Evolutionary conservation across 1,284 basidiomycete species (phyloP).

Genomic region (Microbotryum violaceum): DNA sequence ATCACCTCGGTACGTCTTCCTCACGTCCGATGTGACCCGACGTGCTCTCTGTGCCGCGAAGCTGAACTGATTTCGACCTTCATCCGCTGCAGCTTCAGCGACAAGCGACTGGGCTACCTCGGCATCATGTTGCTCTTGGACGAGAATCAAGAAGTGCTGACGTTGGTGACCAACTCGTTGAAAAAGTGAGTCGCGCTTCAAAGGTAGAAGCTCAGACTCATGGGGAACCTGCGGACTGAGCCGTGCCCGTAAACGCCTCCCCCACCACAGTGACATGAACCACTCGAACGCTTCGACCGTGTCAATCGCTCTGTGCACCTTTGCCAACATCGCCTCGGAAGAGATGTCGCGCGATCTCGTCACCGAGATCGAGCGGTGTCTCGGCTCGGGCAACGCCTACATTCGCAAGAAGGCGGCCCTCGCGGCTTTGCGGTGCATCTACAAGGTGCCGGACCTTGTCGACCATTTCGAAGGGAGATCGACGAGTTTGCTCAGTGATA

Average conservation of each 20-base stretch:
- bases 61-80: background rate
- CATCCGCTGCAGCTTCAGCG: constrained; percentile 55
- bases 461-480: constrained; percentile 87
- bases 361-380: constrained; percentile 93
- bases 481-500: constrained; percentile 84
- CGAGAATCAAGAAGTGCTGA: constrained; percentile 96
- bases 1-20: constrained; percentile 58
- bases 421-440: constrained; percentile 91
- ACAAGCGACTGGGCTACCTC: constrained; percentile 93
- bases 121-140: constrained; percentile 97
- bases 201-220: background rate
- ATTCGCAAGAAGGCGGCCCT: constrained; percentile 98
- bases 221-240: background rate
- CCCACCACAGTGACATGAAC: constrained; percentile 82
- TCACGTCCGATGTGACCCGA: background rate
- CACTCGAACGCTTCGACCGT: constrained; percentile 99
- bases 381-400: constrained; percentile 97
- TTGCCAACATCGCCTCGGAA: constrained; percentile 97
- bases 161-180: constrained; percentile 92
- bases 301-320: constrained; percentile 92
- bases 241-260: background rate
- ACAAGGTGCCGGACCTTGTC: constrained; percentile 91
- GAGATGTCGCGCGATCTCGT: constrained; percentile 96
- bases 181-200: constrained; percentile 69
- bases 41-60: background rate